Base-by-base conservation (phyloP, 31 red algal genomes). In the Porphyra umbilicalis region DNA sequence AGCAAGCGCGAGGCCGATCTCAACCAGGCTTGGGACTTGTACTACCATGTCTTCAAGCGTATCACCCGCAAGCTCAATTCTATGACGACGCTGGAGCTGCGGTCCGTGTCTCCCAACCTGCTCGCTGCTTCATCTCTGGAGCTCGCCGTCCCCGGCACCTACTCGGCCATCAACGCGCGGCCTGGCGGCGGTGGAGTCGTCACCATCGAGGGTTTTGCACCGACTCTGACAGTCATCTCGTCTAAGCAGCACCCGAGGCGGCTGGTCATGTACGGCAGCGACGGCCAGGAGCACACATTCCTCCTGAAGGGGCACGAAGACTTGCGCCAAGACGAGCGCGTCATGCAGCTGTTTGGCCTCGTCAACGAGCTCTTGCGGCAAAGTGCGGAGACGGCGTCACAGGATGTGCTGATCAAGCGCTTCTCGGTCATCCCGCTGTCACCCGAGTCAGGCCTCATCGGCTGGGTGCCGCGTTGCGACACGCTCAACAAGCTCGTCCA, bases 281-380 rank as follows among this genome's bases (percentile, higher is more conserved):
- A 99, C 84, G 94, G 97, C 68, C 34, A 86, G 36, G 88, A 96
- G 80, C 93, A 99, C 83, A 76, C 88, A 35, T 99, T 99, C 82
- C 85, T 99, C 39, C 81, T 99, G 76, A 99, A 99, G 80, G 97
- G 97, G 29, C 97, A 96, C 90, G 97, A 99, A 40, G 97, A 96
- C 82, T 79, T 99, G 38, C 85, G 97, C 14, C 97, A 96, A 84
- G 97, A 99, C 81, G 97, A 99, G 86, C 76, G 97, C 34, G 97
- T 99, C 10, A 95, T 96, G 91, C 97, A 99, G 83, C 87, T 96
- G 13, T 95, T 99, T 71, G 83, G 91, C 34, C 84, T 99, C 32
- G 87, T 99, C 36, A 99, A 99, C 84, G 88, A 92, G 84, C 81
- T 96, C 10, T 86, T 99, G 39, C 81, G 89, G 77, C 94, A 93